These are phyloP conservation scores for Allium cepa DNA, from an alignment of 106 monocot genomes.

Conservation along the genomic window DNA sequence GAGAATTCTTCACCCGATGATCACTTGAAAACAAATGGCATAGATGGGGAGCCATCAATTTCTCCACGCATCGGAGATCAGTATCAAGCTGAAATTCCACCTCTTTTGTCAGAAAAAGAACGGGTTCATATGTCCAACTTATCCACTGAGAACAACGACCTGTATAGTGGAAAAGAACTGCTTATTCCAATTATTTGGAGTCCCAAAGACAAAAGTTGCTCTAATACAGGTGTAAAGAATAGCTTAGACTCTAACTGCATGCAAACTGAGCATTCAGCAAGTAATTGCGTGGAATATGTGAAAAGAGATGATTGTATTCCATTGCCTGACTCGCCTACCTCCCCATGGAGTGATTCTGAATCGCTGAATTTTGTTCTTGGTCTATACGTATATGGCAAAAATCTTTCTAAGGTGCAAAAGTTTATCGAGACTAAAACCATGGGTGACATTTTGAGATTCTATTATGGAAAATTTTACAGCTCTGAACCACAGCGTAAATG, in stretches of 20 bases:
- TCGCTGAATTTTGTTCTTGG: constrained; percentile 68
- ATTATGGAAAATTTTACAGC: constrained; percentile 84
- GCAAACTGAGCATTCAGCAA: neutral
- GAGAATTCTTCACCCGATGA: constrained; percentile 24
- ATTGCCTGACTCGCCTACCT: constrained; percentile 36
- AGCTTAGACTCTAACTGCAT: constrained; percentile 1
- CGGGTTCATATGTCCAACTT: constrained; percentile 5
- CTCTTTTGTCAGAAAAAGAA: constrained; percentile 18
- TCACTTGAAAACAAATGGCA: constrained; percentile 24
- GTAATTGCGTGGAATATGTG: neutral
- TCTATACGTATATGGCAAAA: constrained; percentile 86
- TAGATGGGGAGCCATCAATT: constrained; percentile 34
- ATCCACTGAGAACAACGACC: constrained; percentile 14
- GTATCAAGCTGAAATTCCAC: constrained; percentile 71
- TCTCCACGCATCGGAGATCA: constrained; percentile 67
- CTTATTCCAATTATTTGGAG: constrained; percentile 52
- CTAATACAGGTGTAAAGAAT: neutral
- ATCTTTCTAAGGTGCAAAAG: constrained; percentile 44
- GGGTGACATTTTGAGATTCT: constrained; percentile 71
- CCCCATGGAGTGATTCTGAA: constrained; percentile 49
- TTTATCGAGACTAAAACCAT: constrained; percentile 54
- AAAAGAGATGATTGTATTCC: constrained; percentile 14
- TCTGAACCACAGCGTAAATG: constrained; percentile 67
- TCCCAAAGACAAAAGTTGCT: neutral
- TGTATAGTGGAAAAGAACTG: constrained; percentile 22